Conservation (phyloP, 768 basidiomycete genomes). For the Lactarius indigo region DNA sequence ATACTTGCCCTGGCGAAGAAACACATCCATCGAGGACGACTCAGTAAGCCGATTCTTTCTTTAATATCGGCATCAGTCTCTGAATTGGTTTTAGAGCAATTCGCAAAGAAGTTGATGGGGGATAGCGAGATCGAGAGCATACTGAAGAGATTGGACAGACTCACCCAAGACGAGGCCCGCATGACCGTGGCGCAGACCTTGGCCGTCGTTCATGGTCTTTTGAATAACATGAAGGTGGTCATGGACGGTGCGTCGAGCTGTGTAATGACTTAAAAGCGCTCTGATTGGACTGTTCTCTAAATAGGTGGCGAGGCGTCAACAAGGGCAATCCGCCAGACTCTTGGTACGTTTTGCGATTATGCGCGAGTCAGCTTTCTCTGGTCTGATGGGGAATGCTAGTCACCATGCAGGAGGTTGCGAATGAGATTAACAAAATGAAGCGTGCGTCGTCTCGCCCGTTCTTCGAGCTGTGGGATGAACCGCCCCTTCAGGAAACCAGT, state of each 20-base stretch:
- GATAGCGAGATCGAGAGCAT: constrained; percentile 5
- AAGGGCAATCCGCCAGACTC: background rate
- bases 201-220: constrained; percentile 2
- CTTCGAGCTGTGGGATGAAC: background rate
- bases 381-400: background rate
- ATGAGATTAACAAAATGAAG: constrained; percentile 3
- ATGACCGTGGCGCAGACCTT: constrained; percentile 5
- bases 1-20: constrained; percentile 8
- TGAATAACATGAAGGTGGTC: constrained; percentile 11
- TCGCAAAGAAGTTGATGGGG: background rate
- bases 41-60: background rate
- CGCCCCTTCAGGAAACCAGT: background rate
- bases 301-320: background rate
- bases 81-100: background rate
- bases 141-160: constrained; percentile 8
- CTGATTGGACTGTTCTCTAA: background rate
- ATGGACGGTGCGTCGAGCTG: background rate
- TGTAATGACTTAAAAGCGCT: background rate
- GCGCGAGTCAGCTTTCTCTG: background rate
- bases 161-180: constrained; percentile 5
- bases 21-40: background rate
- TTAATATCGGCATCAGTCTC: background rate
- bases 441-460: background rate
- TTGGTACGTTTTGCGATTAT: background rate
- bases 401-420: background rate